These are phyloP conservation scores for Kandelia obovata DNA, from an alignment of 345 rosid genomes.

Conservation along the genomic window DNA sequence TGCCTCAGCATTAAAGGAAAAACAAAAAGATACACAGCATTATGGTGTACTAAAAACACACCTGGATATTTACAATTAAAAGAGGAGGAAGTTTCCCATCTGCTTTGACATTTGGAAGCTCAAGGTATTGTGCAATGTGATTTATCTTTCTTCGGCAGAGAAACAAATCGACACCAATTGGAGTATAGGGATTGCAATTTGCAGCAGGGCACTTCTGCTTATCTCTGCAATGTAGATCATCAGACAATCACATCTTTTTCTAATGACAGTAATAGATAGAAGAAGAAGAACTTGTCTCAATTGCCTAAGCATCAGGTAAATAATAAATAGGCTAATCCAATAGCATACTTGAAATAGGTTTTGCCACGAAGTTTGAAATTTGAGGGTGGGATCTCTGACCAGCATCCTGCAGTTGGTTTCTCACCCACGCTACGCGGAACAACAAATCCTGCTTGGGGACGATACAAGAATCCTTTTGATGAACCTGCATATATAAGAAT, in stretches of 20 bases:
- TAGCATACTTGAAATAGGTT: constrained; percentile 61
- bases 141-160: constrained; percentile 71
- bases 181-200: constrained; percentile 51
- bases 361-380: constrained; percentile 62
- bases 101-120: constrained; percentile 66
- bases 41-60: constrained; percentile 14
- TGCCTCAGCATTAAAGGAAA: neutral
- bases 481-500: constrained; percentile 36
- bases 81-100: constrained; percentile 70
- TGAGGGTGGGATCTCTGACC: constrained; percentile 70
- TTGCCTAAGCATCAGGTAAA: constrained; percentile 1
- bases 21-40: neutral
- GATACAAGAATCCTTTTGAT: constrained; percentile 53
- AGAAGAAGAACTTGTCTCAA: constrained; percentile 4
- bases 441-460: constrained; percentile 54
- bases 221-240: constrained; percentile 52
- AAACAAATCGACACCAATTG: constrained; percentile 81
- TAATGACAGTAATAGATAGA: constrained; percentile 1
- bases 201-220: constrained; percentile 73
- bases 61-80: constrained; percentile 93
- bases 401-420: constrained; percentile 46
- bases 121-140: constrained; percentile 87
- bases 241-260: constrained; percentile 1
- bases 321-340: constrained; percentile 2
- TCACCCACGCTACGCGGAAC: constrained; percentile 45